These are phyloP conservation scores for Russula foetens DNA, from an alignment of 768 basidiomycete genomes.

Conservation along the genomic window DNA sequence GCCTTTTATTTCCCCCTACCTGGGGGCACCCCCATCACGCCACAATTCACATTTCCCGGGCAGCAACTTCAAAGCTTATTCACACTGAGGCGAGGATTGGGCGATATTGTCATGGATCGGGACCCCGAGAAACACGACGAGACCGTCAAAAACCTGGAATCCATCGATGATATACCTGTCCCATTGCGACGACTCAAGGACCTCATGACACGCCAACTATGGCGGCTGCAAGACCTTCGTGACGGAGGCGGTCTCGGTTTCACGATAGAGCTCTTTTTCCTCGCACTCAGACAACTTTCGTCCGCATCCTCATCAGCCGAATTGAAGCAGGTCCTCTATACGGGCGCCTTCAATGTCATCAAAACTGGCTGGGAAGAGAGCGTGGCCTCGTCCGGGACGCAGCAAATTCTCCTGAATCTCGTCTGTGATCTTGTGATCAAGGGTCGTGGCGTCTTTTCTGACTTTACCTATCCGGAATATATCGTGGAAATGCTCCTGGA, in stretches of 20 bases:
- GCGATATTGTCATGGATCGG: not conserved
- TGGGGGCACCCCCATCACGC: not conserved
- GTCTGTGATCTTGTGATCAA: not conserved
- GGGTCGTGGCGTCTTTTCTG: not conserved
- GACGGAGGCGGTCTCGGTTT: not conserved
- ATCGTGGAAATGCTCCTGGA: not conserved
- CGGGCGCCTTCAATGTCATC: not conserved
- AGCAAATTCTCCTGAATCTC: not conserved
- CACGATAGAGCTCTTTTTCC: slow-evolving; percentile 5
- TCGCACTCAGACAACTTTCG: not conserved
- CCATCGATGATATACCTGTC: not conserved
- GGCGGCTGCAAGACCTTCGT: slow-evolving; percentile 4
- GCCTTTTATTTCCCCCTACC: not conserved
- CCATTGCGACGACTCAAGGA: not conserved
- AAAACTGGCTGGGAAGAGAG: not conserved
- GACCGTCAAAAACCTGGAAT: not conserved
- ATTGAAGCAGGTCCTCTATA: not conserved
- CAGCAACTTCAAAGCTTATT: not conserved
- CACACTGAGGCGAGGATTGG: not conserved
- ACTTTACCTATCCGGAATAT: not conserved
- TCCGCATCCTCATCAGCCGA: not conserved
- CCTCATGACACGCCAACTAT: not conserved
- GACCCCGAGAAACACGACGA: not conserved
- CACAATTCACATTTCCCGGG: not conserved
- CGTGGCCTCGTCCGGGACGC: not conserved